Evolutionary conservation across 108 stramenopile species (phyloP).

Genomic region (Cyclotella baltica): DNA sequence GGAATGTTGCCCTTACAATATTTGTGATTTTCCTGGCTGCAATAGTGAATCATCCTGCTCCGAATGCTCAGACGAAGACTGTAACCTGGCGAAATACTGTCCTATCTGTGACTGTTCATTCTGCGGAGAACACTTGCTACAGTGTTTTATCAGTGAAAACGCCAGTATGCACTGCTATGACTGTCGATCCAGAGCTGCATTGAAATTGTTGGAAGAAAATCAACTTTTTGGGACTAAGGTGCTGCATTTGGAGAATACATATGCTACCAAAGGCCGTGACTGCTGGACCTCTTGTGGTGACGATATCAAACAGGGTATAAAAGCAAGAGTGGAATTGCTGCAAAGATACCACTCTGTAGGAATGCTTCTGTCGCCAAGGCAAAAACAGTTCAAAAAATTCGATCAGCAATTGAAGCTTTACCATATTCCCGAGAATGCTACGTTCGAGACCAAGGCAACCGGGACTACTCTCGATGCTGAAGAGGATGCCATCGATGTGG

Average conservation of each 20-base stretch:
- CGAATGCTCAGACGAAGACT: neutral
- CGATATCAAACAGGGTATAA: too few species aligned
- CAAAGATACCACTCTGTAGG: too few species aligned
- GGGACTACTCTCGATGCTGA: too few species aligned
- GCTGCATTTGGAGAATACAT: neutral
- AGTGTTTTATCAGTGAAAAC: neutral
- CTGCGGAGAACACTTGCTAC: neutral
- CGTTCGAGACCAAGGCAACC: too few species aligned
- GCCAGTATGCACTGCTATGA: neutral
- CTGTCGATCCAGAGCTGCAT: neutral
- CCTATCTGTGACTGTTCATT: neutral
- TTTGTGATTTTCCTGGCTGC: neutral
- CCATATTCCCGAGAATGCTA: too few species aligned
- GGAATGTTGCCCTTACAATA: too few species aligned
- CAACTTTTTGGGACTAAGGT: neutral
- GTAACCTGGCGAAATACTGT: neutral
- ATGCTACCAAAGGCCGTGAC: neutral
- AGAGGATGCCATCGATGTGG: too few species aligned
- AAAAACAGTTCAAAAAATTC: too few species aligned
- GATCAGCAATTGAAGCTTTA: too few species aligned
- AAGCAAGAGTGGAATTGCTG: too few species aligned
- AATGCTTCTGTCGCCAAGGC: too few species aligned
- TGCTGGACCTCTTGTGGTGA: too few species aligned
- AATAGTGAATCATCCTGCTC: neutral
- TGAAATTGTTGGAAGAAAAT: neutral